These are phyloP conservation scores for Gaeumannomyces tritici DNA, from an alignment of 2,329 filamentous ascomycete genomes.

Conservation along the genomic window DNA sequence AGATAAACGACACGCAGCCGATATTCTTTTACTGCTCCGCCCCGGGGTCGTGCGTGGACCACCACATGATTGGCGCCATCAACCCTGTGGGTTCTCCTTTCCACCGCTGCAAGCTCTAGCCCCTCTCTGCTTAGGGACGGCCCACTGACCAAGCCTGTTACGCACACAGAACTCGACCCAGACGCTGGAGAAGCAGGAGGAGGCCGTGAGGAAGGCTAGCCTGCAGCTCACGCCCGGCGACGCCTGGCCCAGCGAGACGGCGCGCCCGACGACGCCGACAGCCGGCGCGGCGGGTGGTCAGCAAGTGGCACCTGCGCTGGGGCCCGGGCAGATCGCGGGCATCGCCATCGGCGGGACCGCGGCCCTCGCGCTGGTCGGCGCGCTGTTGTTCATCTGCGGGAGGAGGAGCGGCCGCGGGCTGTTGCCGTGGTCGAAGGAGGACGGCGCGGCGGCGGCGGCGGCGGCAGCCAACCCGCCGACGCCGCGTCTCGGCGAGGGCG, in stretches of 20 bases:
- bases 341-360: conserved; percentile 44
- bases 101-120: neutral
- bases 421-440: neutral
- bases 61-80: conserved; percentile 68
- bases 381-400: conserved; percentile 38
- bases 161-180: conserved; percentile 31
- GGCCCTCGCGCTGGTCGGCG: conserved; percentile 30
- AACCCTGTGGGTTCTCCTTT: conserved; percentile 46
- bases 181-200: conserved; percentile 36
- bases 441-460: neutral
- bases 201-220: conserved; percentile 35
- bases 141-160: neutral
- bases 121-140: neutral
- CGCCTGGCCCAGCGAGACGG: conserved; percentile 36
- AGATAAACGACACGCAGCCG: conserved; percentile 51
- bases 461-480: conserved; percentile 5
- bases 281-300: conserved; percentile 5
- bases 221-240: conserved; percentile 48
- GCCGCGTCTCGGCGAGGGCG: conserved; percentile 6
- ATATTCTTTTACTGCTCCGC: conserved; percentile 65
- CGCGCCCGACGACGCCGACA: conserved; percentile 7
- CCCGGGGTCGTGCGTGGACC: conserved; percentile 50
- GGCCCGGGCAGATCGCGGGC: conserved; percentile 40
- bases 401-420: conserved; percentile 15
- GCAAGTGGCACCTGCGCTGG: conserved; percentile 21